Evolutionary conservation across 73 alveolate genomes (phyloP), one percentile per base, ranked within the genome.

Genomic region (Paramecium sonneborni): DNA sequence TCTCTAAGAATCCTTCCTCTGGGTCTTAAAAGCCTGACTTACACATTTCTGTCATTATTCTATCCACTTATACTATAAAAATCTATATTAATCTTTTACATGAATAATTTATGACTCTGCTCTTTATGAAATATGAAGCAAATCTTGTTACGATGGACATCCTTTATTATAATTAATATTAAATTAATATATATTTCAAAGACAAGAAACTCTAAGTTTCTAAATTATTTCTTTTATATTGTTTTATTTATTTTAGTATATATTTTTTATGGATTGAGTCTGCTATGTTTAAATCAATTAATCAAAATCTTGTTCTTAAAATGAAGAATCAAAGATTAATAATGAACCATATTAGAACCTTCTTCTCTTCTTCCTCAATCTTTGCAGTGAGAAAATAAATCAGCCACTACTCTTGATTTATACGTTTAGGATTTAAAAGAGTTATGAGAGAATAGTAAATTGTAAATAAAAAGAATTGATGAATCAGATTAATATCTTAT

Each of bases 11-110:
- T 30, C 41, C 69, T 23, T 79, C 90, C 11, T 46, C 90, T 79
- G 90, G 90, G 69, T 79, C 90, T 44, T 79, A 20, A 5, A 79
- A 79, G 1, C 76, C 76, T 3, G 69, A 52, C 44, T 79, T 79
- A 44, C 69, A 39, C 90, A 79, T 79, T 44, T 79, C 90, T 41
- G 90, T 79, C 90, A 79, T 79, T 18, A 79, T 46, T 79, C 74
- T 38, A 79, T 79, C 90, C 24, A 46, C 90, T 14, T 32, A 43
- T 20, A 79, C 90, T 79, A 30, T 8, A 79, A 39, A 20, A 14
- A 6, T 9, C 26, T 44, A 8, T 20, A 79, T 24, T 41, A 6
- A 1, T 14, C 5, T 5, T 10, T 11, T 79, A 79, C 90, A 39
- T 43, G 76, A 38, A 46, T 79, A 79, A 48, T 79, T 39, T 12